Evolutionary conservation across 345 rosid genomes (phyloP).

Genomic region (Conringia planisiliqua): DNA sequence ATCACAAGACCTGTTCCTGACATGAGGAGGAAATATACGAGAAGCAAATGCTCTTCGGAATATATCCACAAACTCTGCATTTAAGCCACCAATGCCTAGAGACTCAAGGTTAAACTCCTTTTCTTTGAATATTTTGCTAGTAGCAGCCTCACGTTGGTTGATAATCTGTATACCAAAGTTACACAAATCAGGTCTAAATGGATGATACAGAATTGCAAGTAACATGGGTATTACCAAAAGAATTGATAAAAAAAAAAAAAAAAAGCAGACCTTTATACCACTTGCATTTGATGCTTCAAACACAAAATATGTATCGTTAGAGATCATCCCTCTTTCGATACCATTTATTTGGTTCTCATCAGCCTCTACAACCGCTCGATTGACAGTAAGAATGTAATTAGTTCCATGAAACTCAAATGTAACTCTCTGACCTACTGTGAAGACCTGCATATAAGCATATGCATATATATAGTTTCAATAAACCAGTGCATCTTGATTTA

Average conservation of each 20-base stretch:
- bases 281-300: conserved; percentile 82
- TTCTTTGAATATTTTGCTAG: conserved; percentile 76
- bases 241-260: no score
- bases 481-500: no score
- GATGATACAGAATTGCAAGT: not conserved
- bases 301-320: conserved; percentile 66
- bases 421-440: conserved; percentile 85
- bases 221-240: not conserved
- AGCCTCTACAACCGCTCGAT: conserved; percentile 71
- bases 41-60: conserved; percentile 95
- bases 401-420: conserved; percentile 84
- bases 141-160: conserved; percentile 89
- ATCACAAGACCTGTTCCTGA: conserved; percentile 58
- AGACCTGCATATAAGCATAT: conserved; percentile 55
- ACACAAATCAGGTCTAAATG: not conserved
- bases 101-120: conserved; percentile 87
- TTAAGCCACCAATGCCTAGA: conserved; percentile 81
- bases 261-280: conserved; percentile 80
- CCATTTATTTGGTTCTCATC: conserved; percentile 47
- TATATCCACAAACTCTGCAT: conserved; percentile 84
- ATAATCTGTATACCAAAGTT: conserved; percentile 49
- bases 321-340: conserved; percentile 79
- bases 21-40: conserved; percentile 85
- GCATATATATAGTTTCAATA: conserved; percentile 4
- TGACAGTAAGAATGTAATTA: conserved; percentile 77